phyloP scores from a whole-genome alignment of 2,329 filamentous ascomycete species.

The Aphanocladium album region DNA sequence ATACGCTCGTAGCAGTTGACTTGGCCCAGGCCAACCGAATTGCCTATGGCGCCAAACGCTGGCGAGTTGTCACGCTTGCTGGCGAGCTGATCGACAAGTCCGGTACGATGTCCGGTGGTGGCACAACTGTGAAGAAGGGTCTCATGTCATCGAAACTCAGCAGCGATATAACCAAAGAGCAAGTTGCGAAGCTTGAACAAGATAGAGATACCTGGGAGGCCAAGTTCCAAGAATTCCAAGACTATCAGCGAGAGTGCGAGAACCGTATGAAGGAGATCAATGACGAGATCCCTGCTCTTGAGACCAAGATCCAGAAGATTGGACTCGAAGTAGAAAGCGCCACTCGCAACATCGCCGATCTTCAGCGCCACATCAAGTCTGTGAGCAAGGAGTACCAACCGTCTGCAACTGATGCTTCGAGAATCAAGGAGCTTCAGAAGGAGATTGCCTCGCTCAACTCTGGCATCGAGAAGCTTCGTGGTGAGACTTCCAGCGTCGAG shows the following conservation, averaged over 20 bases:
- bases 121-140: constrained; percentile 81
- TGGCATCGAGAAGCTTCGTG: constrained; percentile 73
- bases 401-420: constrained; percentile 72
- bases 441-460: constrained; percentile 69
- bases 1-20: constrained; percentile 89
- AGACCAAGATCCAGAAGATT: constrained; percentile 89
- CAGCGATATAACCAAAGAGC: constrained; percentile 81
- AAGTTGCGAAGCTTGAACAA: constrained; percentile 78
- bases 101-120: constrained; percentile 97
- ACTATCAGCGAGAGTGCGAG: constrained; percentile 77
- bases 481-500: constrained; percentile 85
- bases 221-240: constrained; percentile 78
- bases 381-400: constrained; percentile 75
- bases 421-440: constrained; percentile 68
- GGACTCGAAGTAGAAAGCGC: constrained; percentile 82
- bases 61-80: constrained; percentile 93
- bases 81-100: constrained; percentile 97
- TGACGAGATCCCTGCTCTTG: constrained; percentile 74
- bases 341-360: constrained; percentile 76
- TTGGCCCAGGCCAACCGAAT: constrained; percentile 96
- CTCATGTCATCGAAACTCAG: constrained; percentile 95
- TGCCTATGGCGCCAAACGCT: constrained; percentile 86
- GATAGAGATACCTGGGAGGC: constrained; percentile 82
- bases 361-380: constrained; percentile 80
- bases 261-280: constrained; percentile 65